Base-by-base conservation (phyloP, 1,139 yeast species). In the Hyphopichia khmerensis region DNA sequence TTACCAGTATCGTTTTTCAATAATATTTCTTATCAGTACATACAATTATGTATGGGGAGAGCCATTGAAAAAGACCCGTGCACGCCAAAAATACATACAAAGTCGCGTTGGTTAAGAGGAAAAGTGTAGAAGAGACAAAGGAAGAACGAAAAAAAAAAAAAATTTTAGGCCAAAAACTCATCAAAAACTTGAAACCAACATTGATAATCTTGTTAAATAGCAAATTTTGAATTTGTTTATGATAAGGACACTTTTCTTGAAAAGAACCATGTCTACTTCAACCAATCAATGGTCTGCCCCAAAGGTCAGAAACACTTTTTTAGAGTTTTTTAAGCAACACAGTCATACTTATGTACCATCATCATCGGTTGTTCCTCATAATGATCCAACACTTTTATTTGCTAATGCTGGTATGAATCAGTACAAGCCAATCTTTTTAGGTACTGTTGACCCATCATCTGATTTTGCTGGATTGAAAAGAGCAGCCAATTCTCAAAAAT, bases 381-480 rank as follows among this genome's bases (percentile, higher is more conserved):
- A 93, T 68, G 99, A 93, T 64, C 99, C 99, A 42, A 91, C 98
- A 15, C 77, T 91, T 51, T 73, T 93, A 50, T 91, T 93, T 60
- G 96, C 98, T 59, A 93, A 93, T 64, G 98, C 99, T 45, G 99
- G 98, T 67, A 91, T 90, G 98, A 93, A 93, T 72, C 99, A 93
- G 70, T 93, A 90, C 69, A 93, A 93, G 69, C 96, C 98, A 17
- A 91, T 93, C 54, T 93, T 93, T 65, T 75, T 90, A 58, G 99
- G 99, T 42, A 91, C 97, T 3, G 97, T 89, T 37, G 98, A 95
- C 55, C 99, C 99, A 33, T 74, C 93, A 21, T 85, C 95, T 35
- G 95, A 89, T 41, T 86, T 93, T 57, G 85, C 89, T 56, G 75
- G 74, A 50, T 76, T 93, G 66, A 88, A 86, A 62, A 80, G 97